Percentiles rank a stretch among this genome's conserved stretches.
Evolutionary conservation across 1,284 basidiomycete genomes (phyloP).

Genomic region (Amylostereum areolatum): DNA sequence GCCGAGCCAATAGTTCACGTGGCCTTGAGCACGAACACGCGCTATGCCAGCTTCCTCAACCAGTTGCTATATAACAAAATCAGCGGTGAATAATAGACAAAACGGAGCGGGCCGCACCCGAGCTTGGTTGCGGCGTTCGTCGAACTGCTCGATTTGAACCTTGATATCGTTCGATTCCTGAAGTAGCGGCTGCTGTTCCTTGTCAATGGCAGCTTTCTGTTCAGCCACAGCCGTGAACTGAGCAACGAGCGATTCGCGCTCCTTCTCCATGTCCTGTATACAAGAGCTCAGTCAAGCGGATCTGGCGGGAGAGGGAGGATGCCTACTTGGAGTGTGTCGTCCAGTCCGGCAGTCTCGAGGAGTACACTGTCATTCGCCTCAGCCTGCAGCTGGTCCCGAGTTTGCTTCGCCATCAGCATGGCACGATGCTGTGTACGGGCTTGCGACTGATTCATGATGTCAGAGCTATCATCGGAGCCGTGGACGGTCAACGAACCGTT

Average conservation of each 20-base stretch:
- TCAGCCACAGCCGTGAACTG: slow-evolving; percentile 44
- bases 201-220: slow-evolving; percentile 37
- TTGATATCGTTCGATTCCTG: slow-evolving; percentile 40
- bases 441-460: slow-evolving; percentile 16
- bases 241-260: slow-evolving; percentile 39
- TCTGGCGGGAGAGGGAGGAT: not conserved
- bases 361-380: slow-evolving; percentile 74
- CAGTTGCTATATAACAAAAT: slow-evolving; percentile 14
- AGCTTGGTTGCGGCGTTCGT: slow-evolving; percentile 30
- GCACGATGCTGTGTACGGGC: slow-evolving; percentile 21
- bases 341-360: slow-evolving; percentile 60
- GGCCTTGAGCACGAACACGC: slow-evolving; percentile 42
- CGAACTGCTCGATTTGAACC: slow-evolving; percentile 40
- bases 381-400: slow-evolving; percentile 38
- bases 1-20: slow-evolving; percentile 36
- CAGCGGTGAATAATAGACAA: not conserved
- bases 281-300: not conserved
- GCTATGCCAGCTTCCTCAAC: slow-evolving; percentile 38
- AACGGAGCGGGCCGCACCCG: slow-evolving; percentile 28
- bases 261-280: slow-evolving; percentile 46
- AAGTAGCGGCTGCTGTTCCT: slow-evolving; percentile 33
- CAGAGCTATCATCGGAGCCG: too few relatives aligned
- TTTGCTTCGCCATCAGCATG: slow-evolving; percentile 23
- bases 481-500: slow-evolving; percentile 1
- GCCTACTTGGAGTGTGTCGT: slow-evolving; percentile 47